phyloP scores from a whole-genome alignment of 306 rosid genomes.

The Quercus alba region DNA sequence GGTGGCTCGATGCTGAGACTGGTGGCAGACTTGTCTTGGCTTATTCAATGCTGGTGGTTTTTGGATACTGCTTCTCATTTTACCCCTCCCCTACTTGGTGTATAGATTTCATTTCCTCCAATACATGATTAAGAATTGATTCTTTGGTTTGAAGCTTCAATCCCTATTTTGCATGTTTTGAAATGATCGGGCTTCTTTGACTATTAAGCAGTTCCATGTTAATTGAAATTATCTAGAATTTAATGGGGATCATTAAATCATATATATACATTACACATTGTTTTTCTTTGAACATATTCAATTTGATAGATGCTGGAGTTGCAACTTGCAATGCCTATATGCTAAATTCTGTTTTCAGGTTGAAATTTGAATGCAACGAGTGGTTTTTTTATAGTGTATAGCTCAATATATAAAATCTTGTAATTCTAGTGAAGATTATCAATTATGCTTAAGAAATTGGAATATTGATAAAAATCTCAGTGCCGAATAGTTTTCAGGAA shows the following conservation, averaged over 20 bases:
- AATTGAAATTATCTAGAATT: background rate
- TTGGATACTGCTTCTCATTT: conserved; percentile 15
- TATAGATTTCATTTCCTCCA: conserved; percentile 56
- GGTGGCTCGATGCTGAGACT: conserved; percentile 35
- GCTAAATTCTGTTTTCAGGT: background rate
- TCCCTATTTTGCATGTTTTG: conserved; percentile 25
- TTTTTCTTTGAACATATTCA: background rate
- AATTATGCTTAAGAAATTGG: too few relatives aligned
- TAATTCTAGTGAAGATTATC: too few relatives aligned
- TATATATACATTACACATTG: background rate
- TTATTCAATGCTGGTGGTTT: conserved; percentile 1
- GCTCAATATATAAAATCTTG: too few relatives aligned
- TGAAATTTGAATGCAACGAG: too few relatives aligned
- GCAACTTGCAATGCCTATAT: background rate
- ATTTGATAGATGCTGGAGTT: conserved; percentile 6
- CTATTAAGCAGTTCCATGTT: conserved; percentile 16
- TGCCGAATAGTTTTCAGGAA: too few relatives aligned
- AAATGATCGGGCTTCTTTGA: conserved; percentile 18
- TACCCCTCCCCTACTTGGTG: conserved; percentile 33
- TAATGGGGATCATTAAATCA: background rate
- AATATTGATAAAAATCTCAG: too few relatives aligned
- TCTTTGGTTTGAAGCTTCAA: conserved; percentile 47
- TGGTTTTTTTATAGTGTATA: too few relatives aligned
- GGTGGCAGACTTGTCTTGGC: conserved; percentile 4
- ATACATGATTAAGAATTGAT: conserved; percentile 41